Evolutionary conservation across 2,329 filamentous ascomycete genomes (phyloP), one percentile per base, ranked within the genome.

Genomic region (Cladophialophora exuberans): DNA sequence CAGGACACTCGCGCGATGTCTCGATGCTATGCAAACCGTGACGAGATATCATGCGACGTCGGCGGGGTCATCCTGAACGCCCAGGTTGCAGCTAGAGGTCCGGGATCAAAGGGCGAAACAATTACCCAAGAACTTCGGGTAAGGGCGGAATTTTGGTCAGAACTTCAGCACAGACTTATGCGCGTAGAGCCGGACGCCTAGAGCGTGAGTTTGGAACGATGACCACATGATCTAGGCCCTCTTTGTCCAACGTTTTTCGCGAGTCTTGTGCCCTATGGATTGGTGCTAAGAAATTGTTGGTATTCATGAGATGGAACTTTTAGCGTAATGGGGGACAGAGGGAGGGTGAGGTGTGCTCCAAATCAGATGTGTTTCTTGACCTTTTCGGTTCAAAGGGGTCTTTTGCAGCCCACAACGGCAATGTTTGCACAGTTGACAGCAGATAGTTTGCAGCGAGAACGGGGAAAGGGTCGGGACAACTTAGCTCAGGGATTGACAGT

Each of bases 401-500:
- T n/a, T 23, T 11, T 6, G 6, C 10, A 15, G 30, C 9, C 10
- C 15, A 15, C 30, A 23, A 31, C 11, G 33, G 31, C 47, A 35
- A 22, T 25, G 11, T 13, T 17, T 35, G 36, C 13, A 26, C 36
- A 18, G 36, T 42, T 22, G 39, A 45, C 6, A 36, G 7, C 13
- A 18, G 13, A 41, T 13, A 30, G 6, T 11, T 31, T 18, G 23
- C 42, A 31, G 45, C 33, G 38, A 36, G 41, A 23, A 41, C 5
- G 25, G 33, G 10, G 25, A 22, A 20, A 13, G 23, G 15, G 31
- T 26, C 20, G 20, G 38, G 20, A 15, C 45, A 11, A 23, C 6
- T 33, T 23, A 44, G 33, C 20, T 41, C 52, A 31, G 51, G 52
- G 36, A 13, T 18, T 44, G 52, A 50, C 45, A 48, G 52, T 35